phyloP scores from a whole-genome alignment of 2,329 filamentous ascomycete species.

The Cercospora citrullina region DNA sequence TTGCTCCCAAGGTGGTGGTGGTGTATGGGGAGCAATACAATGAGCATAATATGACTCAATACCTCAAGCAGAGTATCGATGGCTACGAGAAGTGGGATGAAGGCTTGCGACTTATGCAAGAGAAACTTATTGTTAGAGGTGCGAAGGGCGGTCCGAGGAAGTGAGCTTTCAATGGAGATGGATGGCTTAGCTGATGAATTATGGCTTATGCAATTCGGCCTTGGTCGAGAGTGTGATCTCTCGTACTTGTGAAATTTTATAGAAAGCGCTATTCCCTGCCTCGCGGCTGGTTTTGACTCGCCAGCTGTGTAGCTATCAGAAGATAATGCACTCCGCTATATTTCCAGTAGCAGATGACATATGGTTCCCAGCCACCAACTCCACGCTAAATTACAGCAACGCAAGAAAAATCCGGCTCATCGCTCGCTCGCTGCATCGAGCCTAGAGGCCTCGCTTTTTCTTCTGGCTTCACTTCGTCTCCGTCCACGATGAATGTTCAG shows the following conservation, averaged over 20 bases:
- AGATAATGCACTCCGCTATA: too few relatives aligned
- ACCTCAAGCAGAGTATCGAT: conserved; percentile 58
- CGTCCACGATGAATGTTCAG: conserved; percentile 12
- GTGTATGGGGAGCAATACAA: conserved; percentile 80
- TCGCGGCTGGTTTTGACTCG: background rate
- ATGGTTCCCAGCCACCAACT: background rate
- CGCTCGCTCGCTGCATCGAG: background rate
- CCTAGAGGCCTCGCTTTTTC: background rate
- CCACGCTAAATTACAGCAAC: background rate
- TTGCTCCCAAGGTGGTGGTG: conserved; percentile 55
- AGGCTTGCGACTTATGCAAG: conserved; percentile 47
- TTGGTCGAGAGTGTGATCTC: background rate
- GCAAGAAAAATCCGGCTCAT: background rate
- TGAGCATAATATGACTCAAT: conserved; percentile 71
- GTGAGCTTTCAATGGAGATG: background rate
- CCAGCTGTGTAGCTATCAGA: too few relatives aligned
- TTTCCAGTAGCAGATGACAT: background rate
- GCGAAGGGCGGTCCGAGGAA: conserved; percentile 41
- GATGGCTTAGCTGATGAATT: conserved; percentile 2
- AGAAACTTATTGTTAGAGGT: conserved; percentile 47
- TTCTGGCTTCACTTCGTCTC: background rate
- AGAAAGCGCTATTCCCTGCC: background rate
- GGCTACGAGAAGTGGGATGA: conserved; percentile 44
- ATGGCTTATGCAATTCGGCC: conserved; percentile 3
- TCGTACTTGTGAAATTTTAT: background rate